Percentiles rank a stretch among this genome's conserved stretches.
Conservation (phyloP, 2,329 filamentous ascomycete genomes). For the Cercospora beticola region DNA sequence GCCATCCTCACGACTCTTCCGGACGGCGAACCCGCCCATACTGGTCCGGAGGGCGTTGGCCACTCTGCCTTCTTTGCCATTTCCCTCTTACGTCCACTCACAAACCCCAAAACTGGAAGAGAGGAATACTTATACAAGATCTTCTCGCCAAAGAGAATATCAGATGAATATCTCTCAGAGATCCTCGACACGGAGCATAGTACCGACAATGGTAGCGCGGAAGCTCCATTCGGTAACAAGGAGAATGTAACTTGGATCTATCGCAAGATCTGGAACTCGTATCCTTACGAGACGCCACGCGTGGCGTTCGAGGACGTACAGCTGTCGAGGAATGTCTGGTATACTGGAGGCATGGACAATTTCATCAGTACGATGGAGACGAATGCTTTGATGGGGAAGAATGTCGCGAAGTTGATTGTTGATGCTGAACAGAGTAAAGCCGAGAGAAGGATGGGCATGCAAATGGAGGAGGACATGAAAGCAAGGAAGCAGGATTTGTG, state of each 20-base stretch:
- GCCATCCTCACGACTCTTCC: slow-evolving; percentile 81
- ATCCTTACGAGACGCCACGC: slow-evolving; percentile 80
- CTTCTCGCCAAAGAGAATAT: slow-evolving; percentile 58
- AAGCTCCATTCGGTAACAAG: slow-evolving; percentile 33
- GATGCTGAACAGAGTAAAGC: slow-evolving; percentile 41
- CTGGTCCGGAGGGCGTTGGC: slow-evolving; percentile 61
- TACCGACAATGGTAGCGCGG: slow-evolving; percentile 14
- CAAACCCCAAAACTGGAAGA: slow-evolving; percentile 48
- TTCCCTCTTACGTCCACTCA: slow-evolving; percentile 65
- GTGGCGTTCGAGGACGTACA: slow-evolving; percentile 82
- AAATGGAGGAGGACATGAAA: too few relatives aligned
- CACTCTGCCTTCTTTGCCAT: slow-evolving; percentile 81
- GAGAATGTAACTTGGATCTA: slow-evolving; percentile 70
- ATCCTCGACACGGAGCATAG: slow-evolving; percentile 45
- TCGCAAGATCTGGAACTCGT: slow-evolving; percentile 76
- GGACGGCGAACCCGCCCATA: slow-evolving; percentile 52
- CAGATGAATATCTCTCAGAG: slow-evolving; percentile 48
- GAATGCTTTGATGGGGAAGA: slow-evolving; percentile 85
- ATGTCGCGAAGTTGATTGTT: slow-evolving; percentile 70
- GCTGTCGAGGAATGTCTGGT: slow-evolving; percentile 66
- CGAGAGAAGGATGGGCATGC: neutral
- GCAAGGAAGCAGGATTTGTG: neutral
- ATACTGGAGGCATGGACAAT: slow-evolving; percentile 73
- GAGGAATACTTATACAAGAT: slow-evolving; percentile 65
- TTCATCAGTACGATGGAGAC: slow-evolving; percentile 99